Base-by-base conservation (phyloP, 768 basidiomycete species). In the Rhodocollybia butyracea region DNA sequence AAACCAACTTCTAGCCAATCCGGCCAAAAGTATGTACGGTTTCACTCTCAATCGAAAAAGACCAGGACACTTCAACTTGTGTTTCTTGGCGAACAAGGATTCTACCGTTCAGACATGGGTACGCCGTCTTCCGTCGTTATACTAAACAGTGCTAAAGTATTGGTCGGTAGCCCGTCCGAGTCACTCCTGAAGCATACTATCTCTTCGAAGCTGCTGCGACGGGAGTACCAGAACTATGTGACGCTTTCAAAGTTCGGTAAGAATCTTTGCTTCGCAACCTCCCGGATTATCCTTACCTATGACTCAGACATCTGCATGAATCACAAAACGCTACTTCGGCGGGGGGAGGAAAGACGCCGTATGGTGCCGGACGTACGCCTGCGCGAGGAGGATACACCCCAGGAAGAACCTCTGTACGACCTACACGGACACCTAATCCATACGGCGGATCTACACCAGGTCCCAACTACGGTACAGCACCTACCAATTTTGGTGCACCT, bases 61-160 rank as follows among this genome's bases (percentile, higher is more conserved):
- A 51, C 93, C 97, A 1, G 97, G 97, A 1, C 94, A 96, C 70
- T 94, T 98, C 76, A 89, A 83, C 64, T 80, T 98, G 5, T 89
- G 88, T 66, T 99, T 98, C 80, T 75, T 96, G 62, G 90, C 93
- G 38, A 97, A 93, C 68, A 93, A 92, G 64, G 89, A 91, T 58
- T 85, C 93, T 8, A 80, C 84, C 22, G 91, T 98, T 41, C 91
- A 94, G 67, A 91, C 85, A 52, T 98, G 94, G 94, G 95, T 94
- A 71, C 47, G 85, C 73, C 5, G 54, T 3, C 50, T 55, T 19
- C 38, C 22, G 57, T 29, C 40, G 54, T 50, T 29, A n/a, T 46
- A 34, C 15, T 36, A 5, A n/a, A 51, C 42, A 36, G 19, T 57
- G 56, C 54, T 36, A 52, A 60, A 46, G 59, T 50, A 15, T 56